Evolutionary conservation across 306 rosid species (phyloP).

Genomic region (Glycine tomentella): DNA sequence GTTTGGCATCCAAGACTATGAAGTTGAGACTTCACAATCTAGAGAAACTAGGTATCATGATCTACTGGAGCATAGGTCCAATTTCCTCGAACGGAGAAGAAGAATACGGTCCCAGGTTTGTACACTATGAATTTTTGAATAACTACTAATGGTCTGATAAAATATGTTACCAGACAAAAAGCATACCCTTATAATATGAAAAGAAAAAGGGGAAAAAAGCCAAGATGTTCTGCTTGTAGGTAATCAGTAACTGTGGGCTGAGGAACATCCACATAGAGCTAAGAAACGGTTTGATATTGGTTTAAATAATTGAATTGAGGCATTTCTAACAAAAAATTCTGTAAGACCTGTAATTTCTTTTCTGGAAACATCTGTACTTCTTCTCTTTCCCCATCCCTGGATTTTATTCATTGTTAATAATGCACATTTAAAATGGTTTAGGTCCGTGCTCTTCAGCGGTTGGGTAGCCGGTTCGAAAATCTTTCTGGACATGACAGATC

Average conservation of each 20-base stretch:
- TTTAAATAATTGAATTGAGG: not conserved
- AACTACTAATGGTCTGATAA: conserved; percentile 34
- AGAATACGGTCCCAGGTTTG: conserved; percentile 98
- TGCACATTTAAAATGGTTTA: conserved; percentile 50
- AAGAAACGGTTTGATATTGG: not conserved
- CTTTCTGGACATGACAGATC: conserved; percentile 95
- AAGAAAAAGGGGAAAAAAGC: not conserved
- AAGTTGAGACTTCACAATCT: conserved; percentile 71
- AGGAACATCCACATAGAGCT: not conserved
- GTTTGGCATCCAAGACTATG: conserved; percentile 73
- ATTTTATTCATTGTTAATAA: conserved; percentile 37
- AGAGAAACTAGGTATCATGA: conserved; percentile 92
- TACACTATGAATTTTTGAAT: conserved; percentile 24
- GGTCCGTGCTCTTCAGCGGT: conserved; percentile 99
- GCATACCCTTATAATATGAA: not conserved
- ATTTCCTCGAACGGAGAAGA: conserved; percentile 96
- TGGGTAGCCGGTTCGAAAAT: conserved; percentile 96
- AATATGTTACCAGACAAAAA: conserved; percentile 14
- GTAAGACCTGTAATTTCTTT: conserved; percentile 1
- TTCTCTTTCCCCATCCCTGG: not conserved
- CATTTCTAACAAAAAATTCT: not conserved
- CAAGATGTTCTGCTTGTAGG: conserved; percentile 14
- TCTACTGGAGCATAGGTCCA: conserved; percentile 88
- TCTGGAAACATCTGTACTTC: conserved; percentile 7
- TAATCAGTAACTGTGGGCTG: not conserved